phyloP scores from a whole-genome alignment of 1,284 basidiomycete genomes.

The Trichosporon sp. region DNA sequence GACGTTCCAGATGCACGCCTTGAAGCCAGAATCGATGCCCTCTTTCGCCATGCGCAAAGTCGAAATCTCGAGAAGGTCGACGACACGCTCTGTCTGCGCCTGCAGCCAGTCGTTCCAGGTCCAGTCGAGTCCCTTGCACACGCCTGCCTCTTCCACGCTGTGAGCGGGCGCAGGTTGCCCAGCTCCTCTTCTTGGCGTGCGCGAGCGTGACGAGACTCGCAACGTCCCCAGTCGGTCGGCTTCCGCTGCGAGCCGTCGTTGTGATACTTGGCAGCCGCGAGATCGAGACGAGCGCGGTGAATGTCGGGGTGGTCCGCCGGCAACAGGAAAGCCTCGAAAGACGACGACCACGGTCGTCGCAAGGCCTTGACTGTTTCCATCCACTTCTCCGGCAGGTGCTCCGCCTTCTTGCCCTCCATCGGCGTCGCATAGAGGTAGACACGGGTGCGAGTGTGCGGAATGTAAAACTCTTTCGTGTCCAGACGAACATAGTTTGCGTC shows the following conservation, averaged over 20 bases:
- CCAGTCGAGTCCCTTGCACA: constrained; percentile 83
- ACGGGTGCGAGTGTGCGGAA: constrained; percentile 88
- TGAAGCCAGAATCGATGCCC: constrained; percentile 80
- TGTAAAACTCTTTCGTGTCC: constrained; percentile 92
- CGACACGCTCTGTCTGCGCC: constrained; percentile 87
- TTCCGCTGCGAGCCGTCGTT: constrained; percentile 61
- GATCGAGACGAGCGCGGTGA: constrained; percentile 80
- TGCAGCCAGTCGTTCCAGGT: constrained; percentile 93
- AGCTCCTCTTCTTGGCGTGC: constrained; percentile 80
- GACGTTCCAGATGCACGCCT: constrained; percentile 97
- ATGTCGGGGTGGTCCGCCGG: constrained; percentile 88
- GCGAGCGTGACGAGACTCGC: constrained; percentile 87
- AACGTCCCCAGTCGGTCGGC: constrained; percentile 79
- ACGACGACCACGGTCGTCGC: constrained; percentile 81
- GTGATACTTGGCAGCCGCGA: constrained; percentile 61
- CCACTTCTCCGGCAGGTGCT: constrained; percentile 72
- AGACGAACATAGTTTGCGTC: constrained; percentile 68
- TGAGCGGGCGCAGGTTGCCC: constrained; percentile 81
- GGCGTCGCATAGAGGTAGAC: constrained; percentile 75
- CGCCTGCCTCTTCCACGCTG: constrained; percentile 90
- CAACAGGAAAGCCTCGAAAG: constrained; percentile 88
- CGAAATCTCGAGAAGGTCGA: constrained; percentile 91
- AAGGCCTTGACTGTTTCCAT: constrained; percentile 67
- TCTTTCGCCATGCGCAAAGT: constrained; percentile 76
- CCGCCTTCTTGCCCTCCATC: constrained; percentile 35